These are phyloP conservation scores for Talaromyces stipitatus DNA, from an alignment of 495 filamentous ascomycete species.

Conservation along the genomic window DNA sequence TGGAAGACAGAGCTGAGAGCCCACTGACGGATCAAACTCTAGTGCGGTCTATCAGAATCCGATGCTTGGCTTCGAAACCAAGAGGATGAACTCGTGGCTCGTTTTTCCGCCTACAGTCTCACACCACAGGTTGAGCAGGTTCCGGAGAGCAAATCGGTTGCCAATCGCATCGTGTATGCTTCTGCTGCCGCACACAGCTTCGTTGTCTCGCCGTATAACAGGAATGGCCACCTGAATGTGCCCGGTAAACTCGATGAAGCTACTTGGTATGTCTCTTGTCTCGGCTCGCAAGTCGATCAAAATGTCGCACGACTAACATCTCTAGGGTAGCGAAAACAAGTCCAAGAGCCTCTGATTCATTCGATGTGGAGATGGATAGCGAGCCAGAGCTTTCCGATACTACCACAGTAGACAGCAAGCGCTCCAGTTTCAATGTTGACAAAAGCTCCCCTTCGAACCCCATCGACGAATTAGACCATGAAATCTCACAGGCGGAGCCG, in stretches of 20 bases:
- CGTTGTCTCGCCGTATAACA: not conserved
- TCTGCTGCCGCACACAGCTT: constrained; percentile 5
- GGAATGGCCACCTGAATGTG: not conserved
- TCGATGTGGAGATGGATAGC: constrained; percentile 1
- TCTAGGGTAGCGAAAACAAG: not conserved
- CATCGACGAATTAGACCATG: constrained; percentile 6
- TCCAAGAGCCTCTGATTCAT: not conserved
- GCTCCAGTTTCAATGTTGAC: not conserved
- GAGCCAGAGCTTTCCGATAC: not conserved
- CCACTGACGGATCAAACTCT: not conserved
- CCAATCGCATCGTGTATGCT: not conserved
- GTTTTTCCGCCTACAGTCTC: constrained; percentile 45
- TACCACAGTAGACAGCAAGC: not conserved
- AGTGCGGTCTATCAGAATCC: constrained; percentile 5
- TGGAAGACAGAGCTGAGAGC: too few species aligned
- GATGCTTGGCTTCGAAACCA: constrained; percentile 21
- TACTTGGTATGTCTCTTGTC: constrained; percentile 1
- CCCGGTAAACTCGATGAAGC: not conserved
- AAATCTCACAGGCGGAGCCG: constrained; percentile 54
- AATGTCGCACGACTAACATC: not conserved
- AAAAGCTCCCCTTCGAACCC: not conserved
- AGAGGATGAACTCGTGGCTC: constrained; percentile 54
- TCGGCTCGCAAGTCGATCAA: not conserved
- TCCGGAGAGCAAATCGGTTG: not conserved
- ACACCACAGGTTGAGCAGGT: not conserved